Evolutionary conservation across 106 monocot genomes (phyloP), one percentile per base, ranked within the genome.

Genomic region (Posidonia australis): DNA sequence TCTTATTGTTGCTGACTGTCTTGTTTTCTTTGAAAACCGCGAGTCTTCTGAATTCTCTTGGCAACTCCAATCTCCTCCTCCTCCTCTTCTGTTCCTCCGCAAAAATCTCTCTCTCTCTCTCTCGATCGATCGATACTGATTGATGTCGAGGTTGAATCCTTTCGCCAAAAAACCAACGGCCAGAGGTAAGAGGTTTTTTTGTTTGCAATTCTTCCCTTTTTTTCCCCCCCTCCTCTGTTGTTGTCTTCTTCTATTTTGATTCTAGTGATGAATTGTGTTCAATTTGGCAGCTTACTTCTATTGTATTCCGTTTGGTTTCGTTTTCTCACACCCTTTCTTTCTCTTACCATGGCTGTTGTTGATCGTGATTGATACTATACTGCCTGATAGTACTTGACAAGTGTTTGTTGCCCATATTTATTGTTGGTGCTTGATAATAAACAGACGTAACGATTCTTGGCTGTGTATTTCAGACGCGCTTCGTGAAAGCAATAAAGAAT

Each of bases 141-240:
- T 5, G 13, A 64, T 28, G 36, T 25, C 46, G 18, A 24, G 46
- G 46, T 21, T 46, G 46, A 64, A 64, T 48, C 46, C 26, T 45
- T 64, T 64, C 24, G 44, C 47, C 13, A 64, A 64, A 46, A 64
- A 64, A 26, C 64, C 64, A 5, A 64, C 46, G 14, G 19, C 64
- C 16, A 45, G 25, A 64, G 64, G 64, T 64, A 36, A 36, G 36
- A 7, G n/a, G 5, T 19, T 31, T 11, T 1, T 36, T 53, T n/a
- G 7, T 17, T 18, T 18, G 5, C 52, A 10, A 17, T 0, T 29
- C 6, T 31, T 10, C 60, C 18, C 17, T 30, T 28, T 5, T 59
- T 4, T 36, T 59, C 30, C 14, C 30, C 25, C 25, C 30, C 30
- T 17, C 13, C n/a, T 52, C n/a, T 52, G 52, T 52, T 52, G 0